These are phyloP conservation scores for Ulvella scutata DNA, from an alignment of 139 green algal species.

Conservation along the genomic window DNA sequence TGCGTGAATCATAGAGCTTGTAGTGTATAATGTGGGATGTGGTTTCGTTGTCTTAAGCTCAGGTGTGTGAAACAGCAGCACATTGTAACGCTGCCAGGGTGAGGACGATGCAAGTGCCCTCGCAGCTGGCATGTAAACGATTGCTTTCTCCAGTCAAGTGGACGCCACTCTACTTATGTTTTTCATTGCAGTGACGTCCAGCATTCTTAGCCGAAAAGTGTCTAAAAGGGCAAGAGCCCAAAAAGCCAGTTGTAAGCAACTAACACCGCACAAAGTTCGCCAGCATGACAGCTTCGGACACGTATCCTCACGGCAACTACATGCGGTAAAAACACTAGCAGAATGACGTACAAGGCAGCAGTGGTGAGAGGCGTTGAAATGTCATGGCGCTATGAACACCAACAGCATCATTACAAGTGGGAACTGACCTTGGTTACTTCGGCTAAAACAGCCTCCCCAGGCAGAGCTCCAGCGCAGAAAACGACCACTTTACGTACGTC, in stretches of 20 bases:
- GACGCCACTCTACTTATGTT: too few species aligned
- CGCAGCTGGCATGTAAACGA: too few species aligned
- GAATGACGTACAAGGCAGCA: not conserved
- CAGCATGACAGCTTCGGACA: too few species aligned
- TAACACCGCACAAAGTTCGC: too few species aligned
- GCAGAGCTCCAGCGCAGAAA: not conserved
- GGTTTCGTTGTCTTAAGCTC: not conserved
- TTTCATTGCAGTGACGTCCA: too few species aligned
- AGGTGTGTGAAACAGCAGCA: not conserved
- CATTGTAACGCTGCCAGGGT: not conserved
- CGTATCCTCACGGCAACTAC: not conserved
- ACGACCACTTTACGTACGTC: not conserved
- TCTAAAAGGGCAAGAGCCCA: too few species aligned
- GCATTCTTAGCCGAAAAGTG: too few species aligned
- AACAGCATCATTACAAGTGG: too few species aligned
- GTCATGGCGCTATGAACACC: too few species aligned
- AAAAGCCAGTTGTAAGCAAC: too few species aligned
- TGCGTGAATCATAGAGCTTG: not conserved
- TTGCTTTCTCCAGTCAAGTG: too few species aligned
- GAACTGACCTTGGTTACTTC: not conserved
- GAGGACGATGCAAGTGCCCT: not conserved
- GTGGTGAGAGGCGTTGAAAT: too few species aligned
- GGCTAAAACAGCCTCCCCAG: not conserved
- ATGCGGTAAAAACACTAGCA: not conserved
- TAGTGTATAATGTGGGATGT: not conserved